Base-by-base conservation (phyloP, 306 rosid species). In the Leucaena leucocephala region DNA sequence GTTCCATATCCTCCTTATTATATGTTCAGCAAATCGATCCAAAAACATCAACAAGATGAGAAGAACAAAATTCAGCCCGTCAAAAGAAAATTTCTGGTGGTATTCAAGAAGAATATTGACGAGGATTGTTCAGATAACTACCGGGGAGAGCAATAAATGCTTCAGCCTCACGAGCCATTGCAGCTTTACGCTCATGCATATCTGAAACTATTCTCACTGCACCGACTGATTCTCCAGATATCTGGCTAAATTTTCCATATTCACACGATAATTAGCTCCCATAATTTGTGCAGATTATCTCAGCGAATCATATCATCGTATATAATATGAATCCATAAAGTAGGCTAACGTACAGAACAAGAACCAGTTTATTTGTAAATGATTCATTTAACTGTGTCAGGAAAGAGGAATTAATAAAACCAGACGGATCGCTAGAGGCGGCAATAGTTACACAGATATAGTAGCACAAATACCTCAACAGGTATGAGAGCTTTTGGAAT, bases 401-500 rank as follows among this genome's bases (percentile, higher is more conserved):
- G 33, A 75, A 12, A 36, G 43, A 61, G 39, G 27, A 42, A 42
- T 11, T n/a, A 50, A 8, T 67, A 55, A 36, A 48, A 15, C 2
- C 64, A 76, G 17, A 68, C 5, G 16, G 63, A 63, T 52, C 57
- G 82, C 44, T 55, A 11, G 22, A 42, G 59, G 67, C 16, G 59
- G 67, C 16, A 79, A 69, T 35, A 48, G 63, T 48, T 76, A 63
- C 75, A 65, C 3, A 71, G 52, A 9, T 11, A 58, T 21, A 77
- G 65, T 50, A 67, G 76, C 58, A 85, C 54, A 83, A 55, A 54
- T 86, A 94, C 98, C 97, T 94, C 97, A 34, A 76, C 86, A 36
- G 97, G 97, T 88, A 90, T 82, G 69, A 91, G 97, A 82, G 97
- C 96, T 85, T 83, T 87, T 73, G 97, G 98, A 87, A 94, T 94